These are phyloP conservation scores for Colletotrichum chrysophilum DNA, from an alignment of 2,329 filamentous ascomycete species.

Conservation along the genomic window DNA sequence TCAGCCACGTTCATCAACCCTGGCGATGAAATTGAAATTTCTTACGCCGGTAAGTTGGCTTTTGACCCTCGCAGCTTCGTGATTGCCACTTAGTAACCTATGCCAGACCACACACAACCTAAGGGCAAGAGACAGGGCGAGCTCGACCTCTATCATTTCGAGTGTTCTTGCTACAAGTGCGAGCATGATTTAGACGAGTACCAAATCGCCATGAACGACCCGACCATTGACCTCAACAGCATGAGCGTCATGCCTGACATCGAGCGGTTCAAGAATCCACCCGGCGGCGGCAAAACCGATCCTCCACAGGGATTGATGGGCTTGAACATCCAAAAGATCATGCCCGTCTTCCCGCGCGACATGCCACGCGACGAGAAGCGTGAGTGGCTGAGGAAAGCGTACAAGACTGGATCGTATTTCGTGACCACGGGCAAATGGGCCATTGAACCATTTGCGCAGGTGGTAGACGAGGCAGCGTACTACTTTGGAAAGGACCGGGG, in stretches of 20 bases:
- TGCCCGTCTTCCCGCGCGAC: neutral
- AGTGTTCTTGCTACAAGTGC: slow-evolving; percentile 57
- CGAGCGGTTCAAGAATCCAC: neutral
- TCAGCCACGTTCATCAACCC: slow-evolving; percentile 53
- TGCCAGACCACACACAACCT: slow-evolving; percentile 50
- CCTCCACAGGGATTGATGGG: neutral
- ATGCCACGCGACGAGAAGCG: slow-evolving; percentile 11
- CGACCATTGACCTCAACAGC: slow-evolving; percentile 46
- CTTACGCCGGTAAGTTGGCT: slow-evolving; percentile 58
- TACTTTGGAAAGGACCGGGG: slow-evolving; percentile 45
- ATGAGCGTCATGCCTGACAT: slow-evolving; percentile 50
- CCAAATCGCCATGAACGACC: slow-evolving; percentile 48
- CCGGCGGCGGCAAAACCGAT: neutral
- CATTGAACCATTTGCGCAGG: slow-evolving; percentile 51
- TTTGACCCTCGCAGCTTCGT: neutral
- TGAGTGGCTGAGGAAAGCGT: slow-evolving; percentile 37
- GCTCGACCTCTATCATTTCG: slow-evolving; percentile 57
- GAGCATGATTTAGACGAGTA: slow-evolving; percentile 57
- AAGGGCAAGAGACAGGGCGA: slow-evolving; percentile 45
- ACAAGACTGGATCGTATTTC: slow-evolving; percentile 43
- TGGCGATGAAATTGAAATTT: slow-evolving; percentile 65
- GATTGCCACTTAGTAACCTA: slow-evolving; percentile 25
- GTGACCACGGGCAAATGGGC: slow-evolving; percentile 47
- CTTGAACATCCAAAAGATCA: neutral
- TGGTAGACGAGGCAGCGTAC: slow-evolving; percentile 49